Conservation (phyloP, 768 basidiomycete genomes). For the Candolleomyces aberdarensis region DNA sequence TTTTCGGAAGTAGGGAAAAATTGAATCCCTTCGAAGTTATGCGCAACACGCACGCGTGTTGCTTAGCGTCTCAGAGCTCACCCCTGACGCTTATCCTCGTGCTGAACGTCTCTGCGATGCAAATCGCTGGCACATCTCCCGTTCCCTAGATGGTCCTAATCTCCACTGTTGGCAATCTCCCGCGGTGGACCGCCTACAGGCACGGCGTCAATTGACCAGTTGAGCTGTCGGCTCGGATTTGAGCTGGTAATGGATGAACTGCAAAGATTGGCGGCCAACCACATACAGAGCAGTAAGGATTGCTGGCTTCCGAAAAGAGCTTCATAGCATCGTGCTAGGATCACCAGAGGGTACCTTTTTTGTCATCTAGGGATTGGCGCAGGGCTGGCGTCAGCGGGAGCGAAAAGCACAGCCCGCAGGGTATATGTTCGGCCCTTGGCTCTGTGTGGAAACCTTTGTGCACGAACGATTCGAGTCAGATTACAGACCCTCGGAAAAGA, state of each 20-base stretch:
- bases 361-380: neutral
- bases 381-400: neutral
- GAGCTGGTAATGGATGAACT: no score
- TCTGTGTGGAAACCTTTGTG: neutral
- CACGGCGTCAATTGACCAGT: no score
- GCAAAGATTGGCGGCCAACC: no score
- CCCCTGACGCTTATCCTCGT: no score
- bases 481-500: neutral
- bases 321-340: neutral
- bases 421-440: neutral
- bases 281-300: no score
- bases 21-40: neutral
- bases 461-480: neutral
- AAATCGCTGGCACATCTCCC: no score
- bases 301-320: neutral
- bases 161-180: no score
- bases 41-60: neutral
- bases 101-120: no score
- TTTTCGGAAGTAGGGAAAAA: neutral
- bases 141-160: no score
- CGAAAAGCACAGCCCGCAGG: neutral
- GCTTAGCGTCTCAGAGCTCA: no score
- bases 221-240: no score
- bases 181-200: no score
- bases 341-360: neutral